These are phyloP conservation scores for Prinsepia uniflora DNA, from an alignment of 306 rosid species.

Conservation along the genomic window DNA sequence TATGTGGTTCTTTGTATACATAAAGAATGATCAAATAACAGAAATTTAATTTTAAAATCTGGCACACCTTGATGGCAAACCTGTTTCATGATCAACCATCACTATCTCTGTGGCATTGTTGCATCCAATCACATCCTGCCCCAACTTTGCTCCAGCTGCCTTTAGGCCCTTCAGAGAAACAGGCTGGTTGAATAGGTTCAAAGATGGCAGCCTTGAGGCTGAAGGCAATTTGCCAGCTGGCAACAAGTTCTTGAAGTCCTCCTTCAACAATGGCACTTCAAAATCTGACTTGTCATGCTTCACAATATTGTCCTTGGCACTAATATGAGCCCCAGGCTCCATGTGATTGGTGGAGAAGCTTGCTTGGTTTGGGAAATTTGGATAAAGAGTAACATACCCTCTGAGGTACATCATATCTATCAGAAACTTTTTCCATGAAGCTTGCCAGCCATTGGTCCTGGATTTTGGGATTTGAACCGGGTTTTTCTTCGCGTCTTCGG, in stretches of 20 bases:
- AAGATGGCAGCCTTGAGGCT: constrained; percentile 69
- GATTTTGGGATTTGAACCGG: constrained; percentile 94
- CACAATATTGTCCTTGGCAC: constrained; percentile 76
- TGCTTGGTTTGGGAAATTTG: constrained; percentile 83
- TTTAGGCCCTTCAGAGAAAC: constrained; percentile 82
- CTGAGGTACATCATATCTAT: constrained; percentile 98
- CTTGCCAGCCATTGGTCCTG: constrained; percentile 97
- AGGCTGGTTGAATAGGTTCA: constrained; percentile 82
- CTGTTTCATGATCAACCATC: constrained; percentile 63
- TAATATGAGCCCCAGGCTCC: constrained; percentile 99
- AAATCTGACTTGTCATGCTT: constrained; percentile 75
- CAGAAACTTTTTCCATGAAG: constrained; percentile 96
- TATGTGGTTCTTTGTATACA: constrained; percentile 14
- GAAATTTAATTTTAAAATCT: constrained; percentile 44
- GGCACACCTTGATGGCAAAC: constrained; percentile 65
- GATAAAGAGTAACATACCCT: constrained; percentile 90
- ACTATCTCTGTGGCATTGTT: constrained; percentile 71
- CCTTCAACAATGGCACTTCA: constrained; percentile 81
- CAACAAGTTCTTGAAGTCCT: constrained; percentile 52
- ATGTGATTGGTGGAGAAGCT: constrained; percentile 95
- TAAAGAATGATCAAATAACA: constrained; percentile 27
- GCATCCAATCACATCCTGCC: constrained; percentile 81
- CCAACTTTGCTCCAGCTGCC: constrained; percentile 86
- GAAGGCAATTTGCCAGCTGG: constrained; percentile 76
- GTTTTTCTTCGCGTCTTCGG: constrained; percentile 72